Base-by-base conservation (phyloP, 2,329 filamentous ascomycete genomes). In the Pestalotiopsis sp. region DNA sequence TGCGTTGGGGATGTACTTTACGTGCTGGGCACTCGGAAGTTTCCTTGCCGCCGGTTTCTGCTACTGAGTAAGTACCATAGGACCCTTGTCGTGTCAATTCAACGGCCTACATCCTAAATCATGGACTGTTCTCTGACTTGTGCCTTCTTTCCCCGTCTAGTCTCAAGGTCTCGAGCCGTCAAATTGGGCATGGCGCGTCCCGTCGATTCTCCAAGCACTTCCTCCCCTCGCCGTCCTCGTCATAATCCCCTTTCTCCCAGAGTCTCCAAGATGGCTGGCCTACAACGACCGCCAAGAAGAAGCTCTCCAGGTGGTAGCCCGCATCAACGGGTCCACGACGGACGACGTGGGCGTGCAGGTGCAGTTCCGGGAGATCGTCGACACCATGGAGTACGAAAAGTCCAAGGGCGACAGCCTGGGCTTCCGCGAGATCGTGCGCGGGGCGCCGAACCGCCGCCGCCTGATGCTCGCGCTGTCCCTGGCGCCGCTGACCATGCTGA, bases 301-400 rank as follows among this genome's bases (percentile, higher is more conserved):
- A 49, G 77, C 76, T 5, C 69, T 78, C 7, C 64, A 73, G 20
- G 77, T 81, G 0, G 77, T 87, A 0, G 84, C 84, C 1, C 77
- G 80, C 71, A 80, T 81, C 11, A 81, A 86, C 64, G 83, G 85
- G 3, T 78, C 86, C 66, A 70, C 76, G 1, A 70, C 76, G 0
- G 77, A 83, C 70, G 80, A 80, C 2, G 74, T 81, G 14, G 80
- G 80, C 3, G 36, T 41, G 14, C 72, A 82, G 2, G 71, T 79
- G 3, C 77, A 81, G 17, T 83, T 79, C 75, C 80, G 82, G 68
- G 81, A 85, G 71, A 87, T 87, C 49, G 71, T 81, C n/a, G 83
- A 85, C 67, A 83, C 83, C 4, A 62, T 69, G 36, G 64, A 57
- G 5, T 69, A 82, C 66, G 76, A 77, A 63, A 63, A 63, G 60